Base-by-base conservation (phyloP, 768 basidiomycete species). In the Kwoniella botswanensis region DNA sequence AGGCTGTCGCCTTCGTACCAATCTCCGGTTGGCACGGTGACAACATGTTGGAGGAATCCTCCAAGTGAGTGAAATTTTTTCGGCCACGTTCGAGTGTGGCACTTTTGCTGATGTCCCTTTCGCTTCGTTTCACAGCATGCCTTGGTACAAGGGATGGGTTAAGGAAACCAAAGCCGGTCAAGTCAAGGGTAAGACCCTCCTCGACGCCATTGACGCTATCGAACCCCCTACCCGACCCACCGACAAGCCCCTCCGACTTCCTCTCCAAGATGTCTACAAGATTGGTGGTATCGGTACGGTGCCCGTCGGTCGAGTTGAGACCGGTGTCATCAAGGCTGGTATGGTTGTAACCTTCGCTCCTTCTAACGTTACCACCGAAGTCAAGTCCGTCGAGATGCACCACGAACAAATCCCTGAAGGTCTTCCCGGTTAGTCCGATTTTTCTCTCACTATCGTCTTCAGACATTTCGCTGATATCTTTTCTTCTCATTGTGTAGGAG, bases 21-120 rank as follows among this genome's bases (percentile, higher is more conserved):
- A 99, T 99, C 86, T 99, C 97, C 74, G 97, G 97, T 80, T 99
- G 97, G 97, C 95, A 98, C 89, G 97, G 97, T 84, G 97, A 99
- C 90, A 99, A 99, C 92, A 99, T 99, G 96, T 88, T 99, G 88
- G 96, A 98, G 89, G 93, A 95, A 87, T 97, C 97, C 77, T 1
- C 84, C 87, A 99, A 98, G 93, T 93, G 84, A 61, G 91, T 84
- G 35, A 18, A 59, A 59, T 59, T 59, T 58, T 21, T 58, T 43
- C 42, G 24, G 63, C 18, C 29, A 29, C 63, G 5, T 2, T 41
- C 57, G 26, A 58, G 26, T 24, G 46, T 52, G 58, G 54, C 56
- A 71, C 3, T 22, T 66, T 17, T 43, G 41, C 65, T 66, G 65
- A 66, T 24, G 21, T 46, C 54, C 17, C 68, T 64, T 21, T 65